Base-by-base conservation (phyloP, 805 yeast species). In the Zygotorulaspora florentina region DNA sequence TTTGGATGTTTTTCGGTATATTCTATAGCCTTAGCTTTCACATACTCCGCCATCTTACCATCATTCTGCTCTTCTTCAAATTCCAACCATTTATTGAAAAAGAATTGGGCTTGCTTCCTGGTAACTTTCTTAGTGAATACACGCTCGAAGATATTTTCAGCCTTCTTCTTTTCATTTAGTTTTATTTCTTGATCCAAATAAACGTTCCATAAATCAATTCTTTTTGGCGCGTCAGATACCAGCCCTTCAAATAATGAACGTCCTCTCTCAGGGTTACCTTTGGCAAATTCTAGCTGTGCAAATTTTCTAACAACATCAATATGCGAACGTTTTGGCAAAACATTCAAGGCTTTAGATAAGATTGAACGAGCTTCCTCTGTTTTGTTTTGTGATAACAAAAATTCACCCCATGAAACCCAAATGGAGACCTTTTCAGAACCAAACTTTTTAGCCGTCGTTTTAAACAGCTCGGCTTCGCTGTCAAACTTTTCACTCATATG, bases 191-290 rank as follows among this genome's bases (percentile, higher is more conserved):
- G 95, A 66, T 91, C 99, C 53, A 91, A 77, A 67, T 89, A 91
- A 34, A 91, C 95, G 60, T 86, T 90, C 98, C 98, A 91, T 51
- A 91, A 67, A 66, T 91, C 99, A 51, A 87, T 79, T 69, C 95
- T 80, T 74, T 88, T 88, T 43, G 96, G 93, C 39, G 86, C 91
- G 62, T 90, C 93, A 18, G 91, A 79, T 43, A 91, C 67, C 53
- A 91, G 76, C 48, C 97, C 98, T 71, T 91, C 98, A 60, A 91
- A 87, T 55, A 91, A 74, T 1, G 97, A 87, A 64, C 98, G 83
- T 44, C 95, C 99, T 65, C 90, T 91, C 67, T 91, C 99, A 8
- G 88, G 71, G 53, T 89, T 96, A 55, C 98, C 98, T 66, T 83
- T 83, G 45, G 73, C 56, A 65, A 83, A 91, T 67, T 91, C 98